These are phyloP conservation scores for Astrocystis sublimbata DNA, from an alignment of 495 filamentous ascomycete species.

Conservation along the genomic window DNA sequence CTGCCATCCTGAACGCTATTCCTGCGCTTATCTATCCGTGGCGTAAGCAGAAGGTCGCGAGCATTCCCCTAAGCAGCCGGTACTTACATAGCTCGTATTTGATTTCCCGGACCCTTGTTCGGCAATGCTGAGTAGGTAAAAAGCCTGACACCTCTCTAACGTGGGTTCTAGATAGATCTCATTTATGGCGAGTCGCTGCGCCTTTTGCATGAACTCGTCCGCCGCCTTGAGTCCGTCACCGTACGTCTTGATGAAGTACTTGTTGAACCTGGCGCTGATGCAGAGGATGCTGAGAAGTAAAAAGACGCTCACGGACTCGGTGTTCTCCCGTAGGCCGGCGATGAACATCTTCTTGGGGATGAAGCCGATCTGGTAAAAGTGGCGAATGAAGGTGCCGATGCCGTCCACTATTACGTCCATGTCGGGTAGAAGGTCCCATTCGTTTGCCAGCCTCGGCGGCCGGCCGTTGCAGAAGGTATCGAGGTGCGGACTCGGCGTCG, in stretches of 20 bases:
- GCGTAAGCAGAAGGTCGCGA: constrained; percentile 25
- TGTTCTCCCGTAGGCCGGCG: constrained; percentile 40
- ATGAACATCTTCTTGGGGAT: constrained; percentile 53
- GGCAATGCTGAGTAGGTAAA: constrained; percentile 54
- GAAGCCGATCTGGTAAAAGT: constrained; percentile 55
- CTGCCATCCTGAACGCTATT: constrained; percentile 53
- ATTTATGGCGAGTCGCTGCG: constrained; percentile 42
- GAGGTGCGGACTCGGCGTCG: constrained; percentile 29
- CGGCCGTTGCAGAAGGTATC: constrained; percentile 25
- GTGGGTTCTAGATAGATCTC: constrained; percentile 51
- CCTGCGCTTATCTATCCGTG: constrained; percentile 50
- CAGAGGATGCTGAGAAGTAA: constrained; percentile 50
- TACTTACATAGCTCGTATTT: constrained; percentile 48
- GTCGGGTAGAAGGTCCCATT: constrained; percentile 48
- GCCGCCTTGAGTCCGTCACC: constrained; percentile 47
- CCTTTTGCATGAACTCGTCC: constrained; percentile 51
- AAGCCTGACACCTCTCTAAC: constrained; percentile 53
- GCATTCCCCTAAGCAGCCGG: background rate
- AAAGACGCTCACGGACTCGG: constrained; percentile 47
- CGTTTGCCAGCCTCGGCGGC: constrained; percentile 33
- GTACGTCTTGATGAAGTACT: constrained; percentile 43
- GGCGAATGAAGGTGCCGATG: constrained; percentile 45
- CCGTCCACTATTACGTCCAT: constrained; percentile 45
- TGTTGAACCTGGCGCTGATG: constrained; percentile 50
- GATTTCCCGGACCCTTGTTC: constrained; percentile 52